A percentile compares a stretch with the other conserved stretches of the same genome.
phyloP scores from a whole-genome alignment of 2,329 filamentous ascomycete species.

The Aulographum hederae region DNA sequence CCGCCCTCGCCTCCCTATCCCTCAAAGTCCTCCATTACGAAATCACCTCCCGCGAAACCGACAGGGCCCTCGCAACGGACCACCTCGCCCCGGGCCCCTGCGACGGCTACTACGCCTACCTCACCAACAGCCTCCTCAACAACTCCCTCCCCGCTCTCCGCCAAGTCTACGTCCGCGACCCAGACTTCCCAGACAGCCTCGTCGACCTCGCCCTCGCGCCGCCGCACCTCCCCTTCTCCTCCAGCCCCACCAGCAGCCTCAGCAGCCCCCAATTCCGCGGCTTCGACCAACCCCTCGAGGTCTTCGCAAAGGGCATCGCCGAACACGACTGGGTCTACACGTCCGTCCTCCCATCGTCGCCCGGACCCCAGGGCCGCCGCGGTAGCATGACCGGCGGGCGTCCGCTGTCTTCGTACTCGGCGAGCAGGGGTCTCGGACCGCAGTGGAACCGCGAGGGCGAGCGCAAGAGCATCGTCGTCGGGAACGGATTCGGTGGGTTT shows the following conservation, averaged over 20 bases:
- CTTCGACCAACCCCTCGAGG: slow-evolving; percentile 38
- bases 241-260: slow-evolving; percentile 7
- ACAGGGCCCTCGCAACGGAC: slow-evolving; percentile 35
- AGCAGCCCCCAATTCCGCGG: slow-evolving; percentile 12
- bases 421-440: slow-evolving; percentile 28
- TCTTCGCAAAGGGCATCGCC: slow-evolving; percentile 48
- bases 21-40: slow-evolving; percentile 67
- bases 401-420: slow-evolving; percentile 25
- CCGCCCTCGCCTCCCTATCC: slow-evolving; percentile 47
- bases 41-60: slow-evolving; percentile 45
- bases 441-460: slow-evolving; percentile 38
- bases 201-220: slow-evolving; percentile 39
- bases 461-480: slow-evolving; percentile 43
- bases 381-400: slow-evolving; percentile 18
- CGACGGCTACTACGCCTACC: slow-evolving; percentile 62
- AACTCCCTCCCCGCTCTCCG: slow-evolving; percentile 56
- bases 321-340: slow-evolving; percentile 53
- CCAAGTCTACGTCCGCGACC: slow-evolving; percentile 72
- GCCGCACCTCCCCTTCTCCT: slow-evolving; percentile 35
- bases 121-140: slow-evolving; percentile 64
- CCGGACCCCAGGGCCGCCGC: slow-evolving; percentile 20
- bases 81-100: neutral
- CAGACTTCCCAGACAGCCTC: slow-evolving; percentile 63
- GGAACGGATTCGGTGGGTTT: slow-evolving; percentile 49
- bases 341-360: slow-evolving; percentile 34